Evolutionary conservation across 768 basidiomycete genomes (phyloP).

Genomic region (Pleurotus eryngii): DNA sequence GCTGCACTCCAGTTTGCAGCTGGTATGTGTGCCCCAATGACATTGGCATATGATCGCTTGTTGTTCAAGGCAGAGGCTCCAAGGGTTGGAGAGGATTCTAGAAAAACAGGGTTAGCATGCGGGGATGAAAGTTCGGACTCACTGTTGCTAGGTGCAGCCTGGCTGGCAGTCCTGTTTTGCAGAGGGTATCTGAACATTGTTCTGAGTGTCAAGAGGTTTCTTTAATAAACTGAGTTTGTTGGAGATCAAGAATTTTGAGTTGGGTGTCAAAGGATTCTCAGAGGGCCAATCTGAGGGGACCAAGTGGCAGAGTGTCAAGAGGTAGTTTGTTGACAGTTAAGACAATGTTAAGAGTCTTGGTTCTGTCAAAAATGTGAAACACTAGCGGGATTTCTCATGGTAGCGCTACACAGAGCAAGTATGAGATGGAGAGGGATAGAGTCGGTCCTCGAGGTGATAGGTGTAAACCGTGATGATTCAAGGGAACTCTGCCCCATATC

Average conservation of each 20-base stretch:
- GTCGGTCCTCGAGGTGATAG: neutral
- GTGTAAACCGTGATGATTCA: neutral
- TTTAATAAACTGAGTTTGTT: too few species aligned
- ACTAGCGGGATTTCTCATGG: neutral
- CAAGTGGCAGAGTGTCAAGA: neutral
- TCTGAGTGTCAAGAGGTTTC: too few species aligned
- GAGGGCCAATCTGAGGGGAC: constrained; percentile 4
- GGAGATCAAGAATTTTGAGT: neutral
- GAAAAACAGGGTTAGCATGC: neutral
- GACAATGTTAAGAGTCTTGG: neutral
- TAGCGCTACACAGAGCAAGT: neutral
- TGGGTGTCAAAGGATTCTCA: neutral
- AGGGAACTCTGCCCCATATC: neutral
- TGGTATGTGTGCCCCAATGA: neutral
- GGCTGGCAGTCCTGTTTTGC: neutral
- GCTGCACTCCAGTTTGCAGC: neutral
- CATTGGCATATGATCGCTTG: neutral
- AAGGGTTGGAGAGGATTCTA: neutral
- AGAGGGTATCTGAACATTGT: neutral
- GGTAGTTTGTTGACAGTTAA: neutral
- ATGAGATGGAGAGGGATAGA: neutral
- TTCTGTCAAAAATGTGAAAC: constrained; percentile 1
- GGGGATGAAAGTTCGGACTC: neutral
- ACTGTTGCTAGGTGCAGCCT: neutral
- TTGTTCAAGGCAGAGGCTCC: neutral